Conservation (phyloP, 345 rosid species). For the Melaleuca alternifolia region DNA sequence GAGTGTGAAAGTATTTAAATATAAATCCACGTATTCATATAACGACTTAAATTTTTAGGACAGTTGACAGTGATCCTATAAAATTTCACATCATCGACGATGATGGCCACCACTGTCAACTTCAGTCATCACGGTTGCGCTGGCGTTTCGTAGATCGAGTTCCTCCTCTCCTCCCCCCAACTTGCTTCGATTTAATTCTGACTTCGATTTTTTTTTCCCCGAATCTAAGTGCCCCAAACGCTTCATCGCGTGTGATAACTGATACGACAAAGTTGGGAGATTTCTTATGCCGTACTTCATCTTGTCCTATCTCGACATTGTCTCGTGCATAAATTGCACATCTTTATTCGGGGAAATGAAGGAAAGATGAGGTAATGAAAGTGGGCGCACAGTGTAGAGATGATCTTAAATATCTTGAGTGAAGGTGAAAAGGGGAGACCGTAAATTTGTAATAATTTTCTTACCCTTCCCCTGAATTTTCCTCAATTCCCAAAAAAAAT, state of each 20-base stretch:
- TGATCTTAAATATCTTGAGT: neutral
- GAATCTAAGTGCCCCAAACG: neutral
- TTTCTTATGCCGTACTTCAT: neutral
- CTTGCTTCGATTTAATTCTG: neutral
- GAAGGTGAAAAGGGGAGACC: neutral
- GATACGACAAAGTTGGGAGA: neutral
- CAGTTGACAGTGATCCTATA: too few species aligned
- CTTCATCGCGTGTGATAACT: too few species aligned
- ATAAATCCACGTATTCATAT: too few species aligned
- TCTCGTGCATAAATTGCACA: neutral
- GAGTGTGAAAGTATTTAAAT: too few species aligned
- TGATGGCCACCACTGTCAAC: neutral
- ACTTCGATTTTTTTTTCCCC: neutral
- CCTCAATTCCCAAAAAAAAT: neutral
- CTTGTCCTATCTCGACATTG: neutral
- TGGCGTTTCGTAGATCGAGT: neutral
- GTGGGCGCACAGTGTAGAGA: neutral
- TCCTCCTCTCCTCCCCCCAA: neutral
- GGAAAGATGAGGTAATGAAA: neutral
- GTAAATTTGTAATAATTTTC: neutral
- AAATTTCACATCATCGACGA: neutral
- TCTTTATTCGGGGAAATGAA: neutral
- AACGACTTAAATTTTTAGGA: too few species aligned
- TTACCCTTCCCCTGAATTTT: neutral
- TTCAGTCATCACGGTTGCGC: neutral